Percentiles rank a stretch among this genome's conserved stretches.
Evolutionary conservation across 768 basidiomycete genomes (phyloP).

Genomic region (Daedaleopsis sinensis): DNA sequence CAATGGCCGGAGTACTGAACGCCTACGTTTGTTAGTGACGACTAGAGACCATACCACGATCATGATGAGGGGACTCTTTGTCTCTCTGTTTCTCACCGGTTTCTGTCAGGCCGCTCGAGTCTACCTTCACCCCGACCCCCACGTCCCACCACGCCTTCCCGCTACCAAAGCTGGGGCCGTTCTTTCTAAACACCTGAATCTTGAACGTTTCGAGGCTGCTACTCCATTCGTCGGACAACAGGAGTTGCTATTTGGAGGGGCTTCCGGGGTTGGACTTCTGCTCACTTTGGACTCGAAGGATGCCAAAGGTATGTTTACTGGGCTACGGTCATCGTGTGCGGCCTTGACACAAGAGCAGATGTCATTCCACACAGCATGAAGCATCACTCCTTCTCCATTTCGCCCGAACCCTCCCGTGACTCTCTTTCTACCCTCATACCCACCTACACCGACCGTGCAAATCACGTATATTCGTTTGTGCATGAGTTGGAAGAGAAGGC

Average conservation of each 20-base stretch:
- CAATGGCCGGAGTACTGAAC: conserved; percentile 6
- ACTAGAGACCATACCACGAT: conserved; percentile 3
- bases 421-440: conserved; percentile 57
- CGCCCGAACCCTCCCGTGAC: conserved; percentile 34
- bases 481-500: conserved; percentile 44
- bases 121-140: conserved; percentile 56
- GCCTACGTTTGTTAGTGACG: conserved; percentile 1
- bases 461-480: conserved; percentile 57
- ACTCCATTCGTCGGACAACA: conserved; percentile 17
- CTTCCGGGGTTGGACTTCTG: conserved; percentile 51
- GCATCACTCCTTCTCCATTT: conserved; percentile 49
- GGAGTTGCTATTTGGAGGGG: conserved; percentile 59
- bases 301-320: conserved; percentile 48
- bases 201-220: conserved; percentile 60
- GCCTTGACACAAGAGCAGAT: conserved; percentile 39
- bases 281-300: conserved; percentile 59
- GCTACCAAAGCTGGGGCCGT: conserved; percentile 59
- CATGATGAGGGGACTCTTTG: conserved; percentile 27
- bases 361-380: conserved; percentile 56
- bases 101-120: conserved; percentile 56
- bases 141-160: conserved; percentile 44
- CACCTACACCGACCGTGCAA: conserved; percentile 61
- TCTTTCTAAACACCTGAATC: conserved; percentile 70
- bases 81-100: conserved; percentile 33
- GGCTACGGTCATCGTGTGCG: background rate